These are phyloP conservation scores for Conringia planisiliqua DNA, from an alignment of 345 rosid species.

Conservation along the genomic window DNA sequence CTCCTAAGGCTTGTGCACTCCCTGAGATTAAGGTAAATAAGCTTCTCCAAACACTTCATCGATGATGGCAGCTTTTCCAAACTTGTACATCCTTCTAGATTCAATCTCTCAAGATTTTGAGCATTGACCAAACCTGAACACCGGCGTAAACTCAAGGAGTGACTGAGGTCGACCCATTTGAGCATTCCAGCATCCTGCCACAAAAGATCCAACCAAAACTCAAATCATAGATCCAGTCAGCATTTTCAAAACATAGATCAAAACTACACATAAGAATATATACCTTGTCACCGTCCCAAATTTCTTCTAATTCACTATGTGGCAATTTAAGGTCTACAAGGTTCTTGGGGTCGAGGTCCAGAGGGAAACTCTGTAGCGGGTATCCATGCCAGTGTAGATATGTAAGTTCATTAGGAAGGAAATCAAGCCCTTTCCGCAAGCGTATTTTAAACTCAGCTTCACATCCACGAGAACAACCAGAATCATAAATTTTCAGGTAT, in stretches of 20 bases:
- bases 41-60: conserved; percentile 21
- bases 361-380: conserved; percentile 30
- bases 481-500: conserved; percentile 34
- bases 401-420: conserved; percentile 30
- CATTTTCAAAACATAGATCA: not conserved
- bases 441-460: not conserved
- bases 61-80: conserved; percentile 25
- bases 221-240: not conserved
- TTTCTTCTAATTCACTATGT: conserved; percentile 21
- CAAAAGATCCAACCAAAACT: not conserved
- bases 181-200: conserved; percentile 34
- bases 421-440: conserved; percentile 23
- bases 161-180: conserved; percentile 25
- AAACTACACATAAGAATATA: not conserved
- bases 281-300: conserved; percentile 37
- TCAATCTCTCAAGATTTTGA: conserved; percentile 24
- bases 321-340: conserved; percentile 31
- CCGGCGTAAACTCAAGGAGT: conserved; percentile 4
- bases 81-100: conserved; percentile 31
- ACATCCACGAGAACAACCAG: conserved; percentile 14
- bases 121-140: conserved; percentile 34
- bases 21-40: conserved; percentile 23
- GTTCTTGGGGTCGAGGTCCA: conserved; percentile 19
- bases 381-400: conserved; percentile 36
- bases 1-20: conserved; percentile 29